Conservation (phyloP, 352 stramenopile genomes). For the Globisporangium carolinianum region DNA sequence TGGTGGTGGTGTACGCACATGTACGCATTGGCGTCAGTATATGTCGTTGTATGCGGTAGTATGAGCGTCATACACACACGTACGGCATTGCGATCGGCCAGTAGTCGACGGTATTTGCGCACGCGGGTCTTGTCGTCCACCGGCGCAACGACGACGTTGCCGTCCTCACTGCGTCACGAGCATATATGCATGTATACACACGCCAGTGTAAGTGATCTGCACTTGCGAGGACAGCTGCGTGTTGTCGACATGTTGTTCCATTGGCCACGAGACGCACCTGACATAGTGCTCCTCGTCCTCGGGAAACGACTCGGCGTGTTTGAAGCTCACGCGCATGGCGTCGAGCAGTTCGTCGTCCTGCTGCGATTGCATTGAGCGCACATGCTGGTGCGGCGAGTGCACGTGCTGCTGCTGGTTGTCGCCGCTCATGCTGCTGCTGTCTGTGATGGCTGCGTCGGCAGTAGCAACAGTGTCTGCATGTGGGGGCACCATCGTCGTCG, state of each 20-base stretch:
- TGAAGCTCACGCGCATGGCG: conserved; percentile 12
- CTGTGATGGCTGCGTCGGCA: neutral
- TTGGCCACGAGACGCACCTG: conserved; percentile 22
- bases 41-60: neutral
- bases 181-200: neutral
- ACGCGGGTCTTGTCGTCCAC: conserved; percentile 49
- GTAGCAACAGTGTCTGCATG: too few species aligned
- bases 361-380: neutral
- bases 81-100: conserved; percentile 25
- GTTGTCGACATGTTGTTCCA: neutral
- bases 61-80: conserved; percentile 12
- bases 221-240: neutral
- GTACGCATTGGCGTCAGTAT: conserved; percentile 3
- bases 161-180: conserved; percentile 37
- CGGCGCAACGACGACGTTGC: conserved; percentile 29
- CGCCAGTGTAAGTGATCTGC: neutral
- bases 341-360: neutral
- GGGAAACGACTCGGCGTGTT: conserved; percentile 26
- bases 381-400: neutral
- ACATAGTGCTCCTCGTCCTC: conserved; percentile 62
- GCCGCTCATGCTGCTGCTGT: neutral
- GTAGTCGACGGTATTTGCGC: conserved; percentile 30
- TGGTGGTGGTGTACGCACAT: neutral
- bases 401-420: neutral
- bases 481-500: too few species aligned